Base-by-base conservation (phyloP, 2,329 filamentous ascomycete species). In the Ophiognomonia clavigignenti-juglandacearum region DNA sequence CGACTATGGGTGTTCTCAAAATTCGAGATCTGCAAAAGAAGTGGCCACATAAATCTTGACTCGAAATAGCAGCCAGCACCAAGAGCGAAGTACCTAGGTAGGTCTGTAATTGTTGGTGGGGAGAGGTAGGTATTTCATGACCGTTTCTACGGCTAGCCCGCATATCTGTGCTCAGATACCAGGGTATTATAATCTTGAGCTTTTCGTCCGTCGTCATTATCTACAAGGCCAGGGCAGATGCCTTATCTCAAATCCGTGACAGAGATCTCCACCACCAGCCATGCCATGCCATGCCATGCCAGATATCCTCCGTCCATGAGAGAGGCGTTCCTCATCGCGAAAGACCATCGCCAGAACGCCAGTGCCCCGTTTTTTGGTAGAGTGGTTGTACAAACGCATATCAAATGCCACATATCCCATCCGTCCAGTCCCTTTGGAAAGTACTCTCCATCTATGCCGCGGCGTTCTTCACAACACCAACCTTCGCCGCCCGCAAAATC, bases 401-500 rank as follows among this genome's bases (percentile, higher is more conserved):
- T 29, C 35, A 39, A 29, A 38, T 18, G 26, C 29, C 22, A 9
- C 18, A 10, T 38, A 35, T 39, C 20, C 37, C 18, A 27, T n/a
- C n/a, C n/a, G n/a, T n/a, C n/a, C n/a, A n/a, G n/a, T n/a, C n/a
- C n/a, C n/a, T n/a, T n/a, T n/a, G n/a, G n/a, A n/a, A n/a, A n/a
- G n/a, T n/a, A n/a, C 26, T 29, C 26, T 20, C 23, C 29, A 20
- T 37, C 44, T 70, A 73, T 58, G 67, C n/a, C n/a, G n/a, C n/a
- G n/a, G n/a, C 65, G 72, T 93, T 95, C 80, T 93, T 95, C 56
- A 95, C 91, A 48, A 96, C 90, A 63, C 92, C 91, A 54, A 97
- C 92, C 79, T 97, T 96, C 63, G 92, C 89, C 54, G 92, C 89
- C 66, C 93, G 82, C 61, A 98, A 70, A 48, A 96, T 78, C 52